Conservation (phyloP, 768 basidiomycete species). For the Collybia nuda region DNA sequence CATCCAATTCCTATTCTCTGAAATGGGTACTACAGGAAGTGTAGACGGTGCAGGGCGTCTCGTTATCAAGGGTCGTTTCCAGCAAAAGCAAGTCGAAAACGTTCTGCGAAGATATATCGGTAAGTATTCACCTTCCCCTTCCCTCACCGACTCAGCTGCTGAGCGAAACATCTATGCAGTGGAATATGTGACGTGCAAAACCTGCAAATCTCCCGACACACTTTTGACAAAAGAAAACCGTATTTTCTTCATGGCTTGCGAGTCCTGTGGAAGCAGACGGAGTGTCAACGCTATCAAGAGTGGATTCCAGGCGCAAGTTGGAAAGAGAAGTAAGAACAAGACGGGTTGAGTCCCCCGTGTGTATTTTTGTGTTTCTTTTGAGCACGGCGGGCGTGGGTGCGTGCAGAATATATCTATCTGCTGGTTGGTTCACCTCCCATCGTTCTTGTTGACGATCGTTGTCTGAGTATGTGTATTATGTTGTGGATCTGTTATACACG, state of each 20-base stretch:
- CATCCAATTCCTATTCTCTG: conserved; percentile 94
- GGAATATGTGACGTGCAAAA: conserved; percentile 99
- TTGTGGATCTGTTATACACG: no score
- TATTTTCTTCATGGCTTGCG: conserved; percentile 96
- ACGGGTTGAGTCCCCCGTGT: conserved; percentile 42
- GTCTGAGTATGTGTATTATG: no score
- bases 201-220: conserved; percentile 98
- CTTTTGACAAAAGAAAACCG: conserved; percentile 96
- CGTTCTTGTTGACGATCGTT: no score
- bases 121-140: conserved; percentile 37
- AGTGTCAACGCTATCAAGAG: conserved; percentile 98
- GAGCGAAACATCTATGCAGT: conserved; percentile 42
- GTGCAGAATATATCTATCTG: no score
- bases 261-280: conserved; percentile 86
- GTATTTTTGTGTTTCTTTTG: conserved; percentile 1
- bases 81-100: conserved; percentile 98
- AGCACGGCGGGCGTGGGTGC: no score
- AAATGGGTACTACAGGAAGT: conserved; percentile 97
- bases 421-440: no score
- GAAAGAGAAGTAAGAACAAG: conserved; percentile 83
- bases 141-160: not conserved
- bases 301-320: conserved; percentile 96
- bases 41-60: conserved; percentile 90
- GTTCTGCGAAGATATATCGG: conserved; percentile 95
- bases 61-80: conserved; percentile 97